phyloP scores from a whole-genome alignment of 306 rosid genomes.

The Cicer pinnatifidum region DNA sequence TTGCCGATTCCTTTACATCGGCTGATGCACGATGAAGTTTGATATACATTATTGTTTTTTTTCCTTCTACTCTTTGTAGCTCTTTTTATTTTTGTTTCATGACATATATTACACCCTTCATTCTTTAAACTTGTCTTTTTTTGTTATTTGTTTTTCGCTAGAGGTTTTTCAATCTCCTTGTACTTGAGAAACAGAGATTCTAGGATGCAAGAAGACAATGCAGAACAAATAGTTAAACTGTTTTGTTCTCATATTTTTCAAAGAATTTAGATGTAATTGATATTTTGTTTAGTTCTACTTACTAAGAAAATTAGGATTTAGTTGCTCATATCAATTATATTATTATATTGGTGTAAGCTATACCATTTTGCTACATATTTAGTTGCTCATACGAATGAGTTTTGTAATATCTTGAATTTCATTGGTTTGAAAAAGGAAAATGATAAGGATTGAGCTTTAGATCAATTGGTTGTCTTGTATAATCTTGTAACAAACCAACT shows the following conservation, averaged over 20 bases:
- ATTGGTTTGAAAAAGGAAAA: too few relatives aligned
- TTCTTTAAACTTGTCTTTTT: constrained; percentile 20
- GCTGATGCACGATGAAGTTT: constrained; percentile 63
- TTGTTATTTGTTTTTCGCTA: background rate
- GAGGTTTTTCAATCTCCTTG: background rate
- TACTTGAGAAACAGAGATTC: background rate
- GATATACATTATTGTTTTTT: background rate
- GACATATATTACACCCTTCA: constrained; percentile 15
- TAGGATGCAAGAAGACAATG: constrained; percentile 28
- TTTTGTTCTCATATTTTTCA: constrained; percentile 18
- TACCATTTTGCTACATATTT: too few relatives aligned
- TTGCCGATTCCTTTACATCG: constrained; percentile 65
- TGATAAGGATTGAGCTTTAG: too few relatives aligned
- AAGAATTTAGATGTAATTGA: background rate
- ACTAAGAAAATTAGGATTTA: background rate
- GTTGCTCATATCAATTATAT: background rate
- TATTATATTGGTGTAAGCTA: too few relatives aligned
- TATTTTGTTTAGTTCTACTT: background rate
- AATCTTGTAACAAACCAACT: too few relatives aligned
- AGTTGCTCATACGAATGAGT: too few relatives aligned
- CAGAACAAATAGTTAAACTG: constrained; percentile 10
- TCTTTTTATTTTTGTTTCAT: constrained; percentile 27
- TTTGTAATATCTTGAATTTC: too few relatives aligned
- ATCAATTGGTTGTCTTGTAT: too few relatives aligned
- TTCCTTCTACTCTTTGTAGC: background rate